Conservation (phyloP, 805 yeast genomes). For the Starmerella tilneyi region DNA sequence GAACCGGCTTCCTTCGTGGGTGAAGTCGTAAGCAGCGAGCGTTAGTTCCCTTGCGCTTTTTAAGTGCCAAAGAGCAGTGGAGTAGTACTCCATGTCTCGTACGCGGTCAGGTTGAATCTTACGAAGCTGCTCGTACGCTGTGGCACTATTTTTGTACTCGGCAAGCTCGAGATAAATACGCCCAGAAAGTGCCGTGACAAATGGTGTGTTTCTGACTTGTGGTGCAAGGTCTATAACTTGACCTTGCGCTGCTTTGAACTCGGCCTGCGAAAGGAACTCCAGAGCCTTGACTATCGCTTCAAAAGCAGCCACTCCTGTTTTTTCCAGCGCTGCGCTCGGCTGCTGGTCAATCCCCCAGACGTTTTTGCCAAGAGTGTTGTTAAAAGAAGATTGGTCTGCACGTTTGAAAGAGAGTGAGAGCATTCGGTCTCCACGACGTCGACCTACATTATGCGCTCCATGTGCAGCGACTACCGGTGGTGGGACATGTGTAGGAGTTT, state of each 20-base stretch:
- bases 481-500: constrained; percentile 7
- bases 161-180: constrained; percentile 77
- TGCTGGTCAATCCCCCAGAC: constrained; percentile 6
- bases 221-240: constrained; percentile 55
- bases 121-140: constrained; percentile 52
- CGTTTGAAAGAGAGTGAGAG: constrained; percentile 12
- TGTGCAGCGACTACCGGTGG: neutral
- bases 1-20: constrained; percentile 41
- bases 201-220: constrained; percentile 59
- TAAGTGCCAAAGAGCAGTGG: constrained; percentile 87
- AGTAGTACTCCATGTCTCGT: constrained; percentile 82
- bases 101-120: constrained; percentile 63
- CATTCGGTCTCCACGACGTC: constrained; percentile 8
- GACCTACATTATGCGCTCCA: neutral
- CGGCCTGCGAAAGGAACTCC: constrained; percentile 37
- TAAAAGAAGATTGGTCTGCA: constrained; percentile 18
- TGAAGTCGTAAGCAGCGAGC: constrained; percentile 68
- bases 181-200: constrained; percentile 75
- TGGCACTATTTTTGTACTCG: constrained; percentile 66
- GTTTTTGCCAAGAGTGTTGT: constrained; percentile 14
- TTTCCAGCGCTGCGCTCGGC: neutral
- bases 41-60: constrained; percentile 70
- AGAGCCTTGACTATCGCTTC: constrained; percentile 13
- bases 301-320: constrained; percentile 11
- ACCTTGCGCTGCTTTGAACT: constrained; percentile 71